Percentiles rank a stretch among this genome's conserved stretches.
phyloP scores from a whole-genome alignment of 2,329 filamentous ascomycete genomes.

The Colletotrichum echinochloae region DNA sequence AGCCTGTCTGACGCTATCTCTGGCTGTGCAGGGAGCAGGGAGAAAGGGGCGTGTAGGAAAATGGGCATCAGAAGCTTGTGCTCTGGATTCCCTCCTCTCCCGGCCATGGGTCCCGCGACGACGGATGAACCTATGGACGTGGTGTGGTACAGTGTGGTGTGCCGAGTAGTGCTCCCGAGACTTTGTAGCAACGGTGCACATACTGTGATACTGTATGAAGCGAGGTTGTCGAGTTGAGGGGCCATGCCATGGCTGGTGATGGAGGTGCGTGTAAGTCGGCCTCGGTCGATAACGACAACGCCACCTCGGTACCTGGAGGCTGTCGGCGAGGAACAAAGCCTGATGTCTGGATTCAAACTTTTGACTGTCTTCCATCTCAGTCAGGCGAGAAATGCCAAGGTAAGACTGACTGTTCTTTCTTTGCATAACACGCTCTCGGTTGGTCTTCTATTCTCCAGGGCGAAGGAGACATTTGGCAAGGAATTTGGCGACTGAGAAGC shows the following conservation, averaged over 20 bases:
- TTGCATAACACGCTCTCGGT: slow-evolving; percentile 7
- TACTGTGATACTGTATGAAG: slow-evolving; percentile 34
- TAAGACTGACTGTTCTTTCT: background rate
- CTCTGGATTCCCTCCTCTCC: slow-evolving; percentile 7
- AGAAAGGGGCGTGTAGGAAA: slow-evolving; percentile 30
- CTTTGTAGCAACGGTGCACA: background rate
- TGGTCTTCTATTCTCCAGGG: background rate
- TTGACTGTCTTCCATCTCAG: slow-evolving; percentile 1
- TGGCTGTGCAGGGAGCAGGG: slow-evolving; percentile 39
- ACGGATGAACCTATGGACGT: slow-evolving; percentile 25
- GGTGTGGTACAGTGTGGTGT: background rate
- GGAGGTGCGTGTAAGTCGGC: slow-evolving; percentile 11
- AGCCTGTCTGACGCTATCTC: slow-evolving; percentile 41
- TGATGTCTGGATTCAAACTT: background rate
- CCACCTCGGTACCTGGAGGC: background rate
- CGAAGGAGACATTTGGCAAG: background rate
- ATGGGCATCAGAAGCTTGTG: slow-evolving; percentile 28
- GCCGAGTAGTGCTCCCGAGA: background rate
- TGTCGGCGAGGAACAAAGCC: slow-evolving; percentile 21
- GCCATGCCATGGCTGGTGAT: background rate
- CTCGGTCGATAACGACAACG: slow-evolving; percentile 20
- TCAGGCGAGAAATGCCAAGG: slow-evolving; percentile 16
- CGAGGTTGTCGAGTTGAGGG: slow-evolving; percentile 2
- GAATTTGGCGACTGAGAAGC: background rate
- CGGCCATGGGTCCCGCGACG: background rate